Evolutionary conservation across 192 early-diverging fungal genomes (phyloP).

Genomic region (Backusella australiensis): DNA sequence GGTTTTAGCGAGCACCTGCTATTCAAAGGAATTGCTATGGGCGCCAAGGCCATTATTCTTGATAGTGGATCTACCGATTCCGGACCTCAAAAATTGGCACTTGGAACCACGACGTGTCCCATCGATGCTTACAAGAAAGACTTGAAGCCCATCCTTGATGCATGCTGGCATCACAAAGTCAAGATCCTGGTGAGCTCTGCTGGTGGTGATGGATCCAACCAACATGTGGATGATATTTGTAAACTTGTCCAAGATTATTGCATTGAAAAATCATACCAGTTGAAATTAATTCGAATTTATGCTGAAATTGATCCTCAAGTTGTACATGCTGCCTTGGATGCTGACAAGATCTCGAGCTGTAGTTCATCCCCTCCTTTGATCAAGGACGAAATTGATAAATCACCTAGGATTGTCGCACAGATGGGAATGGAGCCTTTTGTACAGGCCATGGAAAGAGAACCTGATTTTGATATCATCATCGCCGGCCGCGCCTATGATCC

Average conservation of each 20-base stretch:
- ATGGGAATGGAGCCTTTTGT: slow-evolving; percentile 22
- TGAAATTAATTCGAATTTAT: not conserved
- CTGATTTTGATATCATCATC: slow-evolving; percentile 19
- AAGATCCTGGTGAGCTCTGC: slow-evolving; percentile 8
- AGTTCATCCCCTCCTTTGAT: not conserved
- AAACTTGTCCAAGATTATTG: not conserved
- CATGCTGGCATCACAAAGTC: slow-evolving; percentile 15
- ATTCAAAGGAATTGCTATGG: slow-evolving; percentile 9
- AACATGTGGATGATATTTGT: slow-evolving; percentile 11
- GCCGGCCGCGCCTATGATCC: slow-evolving; percentile 20
- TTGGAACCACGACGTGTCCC: slow-evolving; percentile 13
- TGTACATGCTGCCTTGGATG: not conserved
- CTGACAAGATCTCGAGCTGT: not conserved
- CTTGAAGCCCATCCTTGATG: slow-evolving; percentile 9
- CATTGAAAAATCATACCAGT: not conserved
- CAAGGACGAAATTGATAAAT: not conserved
- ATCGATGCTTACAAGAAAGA: slow-evolving; percentile 15
- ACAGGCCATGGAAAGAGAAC: slow-evolving; percentile 6
- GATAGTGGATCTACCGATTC: slow-evolving; percentile 20
- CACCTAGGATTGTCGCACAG: slow-evolving; percentile 13
- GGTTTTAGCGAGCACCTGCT: not conserved
- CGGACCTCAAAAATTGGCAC: slow-evolving; percentile 20
- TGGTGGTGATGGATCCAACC: slow-evolving; percentile 19
- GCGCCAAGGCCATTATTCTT: slow-evolving; percentile 14
- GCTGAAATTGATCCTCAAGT: not conserved